Conservation (phyloP, 768 basidiomycete species). For the Cantharellus cinnabarinus region DNA sequence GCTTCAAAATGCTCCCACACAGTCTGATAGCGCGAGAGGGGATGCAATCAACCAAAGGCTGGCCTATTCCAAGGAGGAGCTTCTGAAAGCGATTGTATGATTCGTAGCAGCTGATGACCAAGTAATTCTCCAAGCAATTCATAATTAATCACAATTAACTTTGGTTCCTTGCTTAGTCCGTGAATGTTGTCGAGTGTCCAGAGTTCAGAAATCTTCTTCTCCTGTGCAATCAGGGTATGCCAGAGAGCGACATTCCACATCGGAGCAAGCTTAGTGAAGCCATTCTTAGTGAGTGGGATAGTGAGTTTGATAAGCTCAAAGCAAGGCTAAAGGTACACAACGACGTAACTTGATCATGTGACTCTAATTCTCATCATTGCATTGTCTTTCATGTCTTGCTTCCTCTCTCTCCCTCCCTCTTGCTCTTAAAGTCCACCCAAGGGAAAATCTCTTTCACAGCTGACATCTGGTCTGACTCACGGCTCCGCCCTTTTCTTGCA, state of each 20-base stretch:
- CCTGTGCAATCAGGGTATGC: not conserved
- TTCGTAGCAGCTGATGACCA: not conserved
- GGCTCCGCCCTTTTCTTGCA: slow-evolving; percentile 1
- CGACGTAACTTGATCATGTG: not conserved
- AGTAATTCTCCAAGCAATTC: not conserved
- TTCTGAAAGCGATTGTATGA: not conserved
- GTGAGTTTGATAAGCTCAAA: not conserved
- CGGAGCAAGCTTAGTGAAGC: not conserved
- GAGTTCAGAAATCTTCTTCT: not conserved
- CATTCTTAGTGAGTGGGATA: not conserved
- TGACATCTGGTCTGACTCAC: not conserved
- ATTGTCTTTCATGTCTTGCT: not conserved
- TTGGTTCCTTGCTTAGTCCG: not conserved
- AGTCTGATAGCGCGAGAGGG: no score
- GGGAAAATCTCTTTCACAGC: slow-evolving; percentile 2
- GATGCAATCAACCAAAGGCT: no score
- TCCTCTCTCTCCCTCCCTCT: no score
- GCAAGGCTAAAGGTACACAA: not conserved
- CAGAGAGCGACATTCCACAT: not conserved
- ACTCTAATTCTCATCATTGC: not conserved
- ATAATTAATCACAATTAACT: not conserved
- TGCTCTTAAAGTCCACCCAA: not conserved
- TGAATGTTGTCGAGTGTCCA: not conserved
- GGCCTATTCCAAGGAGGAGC: no score
- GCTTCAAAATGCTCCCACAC: no score